A percentile compares a stretch with the other conserved stretches of the same genome.
Evolutionary conservation across 2,329 filamentous ascomycete genomes (phyloP).

Genomic region (Colletotrichum simmondsii): DNA sequence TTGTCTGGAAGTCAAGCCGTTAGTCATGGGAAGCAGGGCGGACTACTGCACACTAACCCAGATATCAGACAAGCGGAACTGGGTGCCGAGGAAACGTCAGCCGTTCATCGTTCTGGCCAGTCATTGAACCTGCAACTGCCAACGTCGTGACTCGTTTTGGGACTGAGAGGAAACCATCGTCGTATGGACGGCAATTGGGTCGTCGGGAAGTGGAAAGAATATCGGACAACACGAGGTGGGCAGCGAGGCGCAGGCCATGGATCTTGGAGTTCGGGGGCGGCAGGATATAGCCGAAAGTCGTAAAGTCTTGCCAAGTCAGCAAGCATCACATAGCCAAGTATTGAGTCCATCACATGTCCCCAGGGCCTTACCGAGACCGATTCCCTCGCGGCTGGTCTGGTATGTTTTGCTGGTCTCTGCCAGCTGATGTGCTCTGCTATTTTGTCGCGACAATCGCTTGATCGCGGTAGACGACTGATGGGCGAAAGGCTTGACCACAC

Average conservation of each 20-base stretch:
- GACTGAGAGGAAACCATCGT: neutral
- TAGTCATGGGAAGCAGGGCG: constrained; percentile 6
- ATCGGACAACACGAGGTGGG: constrained; percentile 1
- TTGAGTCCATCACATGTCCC: constrained; percentile 14
- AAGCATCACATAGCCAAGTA: neutral
- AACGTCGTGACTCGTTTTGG: neutral
- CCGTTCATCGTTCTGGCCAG: neutral
- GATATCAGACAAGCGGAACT: constrained; percentile 4
- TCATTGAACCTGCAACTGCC: neutral
- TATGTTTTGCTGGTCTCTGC: neutral
- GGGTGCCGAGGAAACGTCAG: constrained; percentile 24
- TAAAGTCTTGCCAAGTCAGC: neutral
- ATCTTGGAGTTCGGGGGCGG: neutral
- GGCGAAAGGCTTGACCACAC: neutral
- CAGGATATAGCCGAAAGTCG: constrained; percentile 10
- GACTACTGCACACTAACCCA: constrained; percentile 6
- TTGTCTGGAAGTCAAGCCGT: neutral
- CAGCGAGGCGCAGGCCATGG: neutral
- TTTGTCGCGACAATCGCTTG: constrained; percentile 4
- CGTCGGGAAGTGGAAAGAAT: constrained; percentile 6
- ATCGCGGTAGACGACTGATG: neutral
- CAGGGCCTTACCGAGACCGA: no score
- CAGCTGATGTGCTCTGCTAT: neutral
- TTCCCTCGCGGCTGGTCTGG: neutral
- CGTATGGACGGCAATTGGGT: neutral